Base-by-base conservation (phyloP, 805 yeast genomes). In the Zygoascus flipseniorum region DNA sequence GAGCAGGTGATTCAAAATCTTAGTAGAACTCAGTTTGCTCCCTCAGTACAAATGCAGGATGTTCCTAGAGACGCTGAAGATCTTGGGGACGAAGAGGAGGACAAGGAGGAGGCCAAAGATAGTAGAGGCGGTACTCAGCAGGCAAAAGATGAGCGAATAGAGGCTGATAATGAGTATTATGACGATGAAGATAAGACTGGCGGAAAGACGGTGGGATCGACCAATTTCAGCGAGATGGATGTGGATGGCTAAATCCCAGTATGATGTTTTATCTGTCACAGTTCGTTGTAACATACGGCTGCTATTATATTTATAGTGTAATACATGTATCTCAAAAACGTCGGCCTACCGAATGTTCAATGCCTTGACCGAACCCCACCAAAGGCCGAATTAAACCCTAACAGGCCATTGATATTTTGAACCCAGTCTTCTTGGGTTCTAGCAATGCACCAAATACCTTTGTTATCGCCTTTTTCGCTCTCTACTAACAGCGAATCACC, bases 1-100 rank as follows among this genome's bases (percentile, higher is more conserved):
- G 77, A 86, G 11, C 86, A 85, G 62, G 86, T 92, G 52, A 76
- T 85, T 52, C 73, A 80, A 55, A 89, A 87, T 71, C 74, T 92
- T 64, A 95, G 89, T 62, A 81, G 86, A 62, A 89, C 97, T n/a
- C 84, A 86, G 69, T 89, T 85, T 69, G 96, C 97, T 0, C 99
- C 99, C n/a, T 86, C 96, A 52, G 97, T 92, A 35, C 98, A 92
- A 70, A 80, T 89, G 82, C 85, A 87, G 60, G 79, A 85, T 50
- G 93, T 88, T 28, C 98, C 98, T 8, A 77, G 81, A 42, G 97
- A 92, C 69, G 76, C 81, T n/a, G 95, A 87, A 62, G 95, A 89
- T 60, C 74, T 77, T 54, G 95, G 89, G 20, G 95, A 87, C 62
- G 93, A 80, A 52, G 92, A 86, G 26, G 97, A 89, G 68, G 97